Conservation (phyloP, 2,329 filamentous ascomycete genomes). For the Epichloe sp. region DNA sequence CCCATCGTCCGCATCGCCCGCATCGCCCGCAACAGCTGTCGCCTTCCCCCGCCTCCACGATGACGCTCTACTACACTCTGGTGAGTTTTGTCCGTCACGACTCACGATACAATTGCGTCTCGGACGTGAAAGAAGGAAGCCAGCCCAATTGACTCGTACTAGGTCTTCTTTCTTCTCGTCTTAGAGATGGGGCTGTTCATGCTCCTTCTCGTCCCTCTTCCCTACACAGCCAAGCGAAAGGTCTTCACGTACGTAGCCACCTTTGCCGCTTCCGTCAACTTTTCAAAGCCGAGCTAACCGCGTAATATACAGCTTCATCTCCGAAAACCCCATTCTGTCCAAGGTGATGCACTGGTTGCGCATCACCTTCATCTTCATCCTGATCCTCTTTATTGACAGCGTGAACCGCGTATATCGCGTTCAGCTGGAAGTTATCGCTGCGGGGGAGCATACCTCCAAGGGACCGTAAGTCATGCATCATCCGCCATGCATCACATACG, state of each 20-base stretch:
- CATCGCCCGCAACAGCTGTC: slow-evolving; percentile 3
- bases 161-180: slow-evolving; percentile 77
- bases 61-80: slow-evolving; percentile 47
- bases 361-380: slow-evolving; percentile 98
- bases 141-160: slow-evolving; percentile 10
- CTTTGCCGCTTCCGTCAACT: background rate
- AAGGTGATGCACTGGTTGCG: slow-evolving; percentile 97
- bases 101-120: background rate
- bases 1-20: no score
- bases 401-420: slow-evolving; percentile 94
- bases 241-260: slow-evolving; percentile 57
- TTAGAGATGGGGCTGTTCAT: slow-evolving; percentile 74
- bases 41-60: slow-evolving; percentile 20
- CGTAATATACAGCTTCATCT: slow-evolving; percentile 60
- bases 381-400: slow-evolving; percentile 95
- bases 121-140: background rate
- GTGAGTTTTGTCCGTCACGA: slow-evolving; percentile 20
- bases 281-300: background rate
- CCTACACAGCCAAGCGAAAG: slow-evolving; percentile 72
- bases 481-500: background rate
- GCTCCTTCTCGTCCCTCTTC: slow-evolving; percentile 72
- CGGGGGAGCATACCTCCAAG: slow-evolving; percentile 41
- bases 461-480: slow-evolving; percentile 29
- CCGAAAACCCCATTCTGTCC: slow-evolving; percentile 68
- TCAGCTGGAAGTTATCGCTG: slow-evolving; percentile 70